phyloP scores from a whole-genome alignment of 2,329 filamentous ascomycete genomes.

The Ceratocystis colombiana region DNA sequence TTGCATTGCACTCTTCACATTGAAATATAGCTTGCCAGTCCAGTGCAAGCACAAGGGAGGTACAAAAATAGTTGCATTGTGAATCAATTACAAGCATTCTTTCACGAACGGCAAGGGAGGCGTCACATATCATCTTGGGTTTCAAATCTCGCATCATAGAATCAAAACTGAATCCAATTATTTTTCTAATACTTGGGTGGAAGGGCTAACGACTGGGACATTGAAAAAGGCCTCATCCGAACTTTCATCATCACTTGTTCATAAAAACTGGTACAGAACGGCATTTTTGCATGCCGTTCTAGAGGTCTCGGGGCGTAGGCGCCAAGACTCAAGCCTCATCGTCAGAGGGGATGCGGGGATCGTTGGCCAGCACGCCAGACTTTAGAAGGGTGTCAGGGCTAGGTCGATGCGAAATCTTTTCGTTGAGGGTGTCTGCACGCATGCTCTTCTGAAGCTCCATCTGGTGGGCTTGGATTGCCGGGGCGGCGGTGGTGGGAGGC shows the following conservation, averaged over 20 bases:
- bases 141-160: neutral
- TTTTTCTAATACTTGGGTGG: constrained; percentile 6
- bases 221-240: constrained; percentile 3
- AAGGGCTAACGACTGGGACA: constrained; percentile 13
- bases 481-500: constrained; percentile 65
- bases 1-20: too few relatives aligned
- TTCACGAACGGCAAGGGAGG: too few relatives aligned
- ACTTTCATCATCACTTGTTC: neutral
- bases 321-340: constrained; percentile 11
- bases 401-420: constrained; percentile 71
- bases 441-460: constrained; percentile 80
- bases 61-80: too few relatives aligned
- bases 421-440: constrained; percentile 75
- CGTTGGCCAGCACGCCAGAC: constrained; percentile 66
- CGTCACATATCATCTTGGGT: neutral
- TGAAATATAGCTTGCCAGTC: too few relatives aligned
- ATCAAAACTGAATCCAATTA: neutral
- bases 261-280: neutral
- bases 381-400: constrained; percentile 65
- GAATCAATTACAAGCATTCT: too few relatives aligned
- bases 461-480: constrained; percentile 68
- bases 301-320: neutral
- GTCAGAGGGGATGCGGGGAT: constrained; percentile 47
- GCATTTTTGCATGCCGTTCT: neutral
- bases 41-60: too few relatives aligned